Base-by-base conservation (phyloP, 177 flowering plant species). In the Tripterygium wilfordii region DNA sequence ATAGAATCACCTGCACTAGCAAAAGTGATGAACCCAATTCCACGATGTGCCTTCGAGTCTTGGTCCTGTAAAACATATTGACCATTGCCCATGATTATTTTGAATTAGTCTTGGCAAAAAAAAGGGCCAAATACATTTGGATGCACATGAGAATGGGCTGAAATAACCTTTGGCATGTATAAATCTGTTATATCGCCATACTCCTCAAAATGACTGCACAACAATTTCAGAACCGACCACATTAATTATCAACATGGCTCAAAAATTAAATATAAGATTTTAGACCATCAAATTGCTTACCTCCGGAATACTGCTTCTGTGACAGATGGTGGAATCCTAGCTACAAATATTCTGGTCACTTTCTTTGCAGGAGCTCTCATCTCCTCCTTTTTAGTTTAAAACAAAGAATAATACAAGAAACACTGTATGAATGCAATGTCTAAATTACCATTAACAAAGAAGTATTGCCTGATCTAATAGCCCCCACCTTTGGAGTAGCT, bases 161-260 rank as follows among this genome's bases (percentile, higher is more conserved):
- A n/a, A n/a, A n/a, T 57, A 48, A 94, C 99, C 94, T 94, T 94
- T 45, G 99, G 99, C 97, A 94, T 90, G 76, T 90, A 94, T 19
- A 94, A 53, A 67, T 94, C 99, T 32, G 86, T 83, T 53, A 94
- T 90, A 23, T 90, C 96, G 3, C 99, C 97, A 65, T 81, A 94
- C 38, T 64, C 71, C 80, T 94, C 99, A 62, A 94, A 94, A 70
- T 94, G 78, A 61, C 99, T 94, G 90, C 67, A 61, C 32, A 53
- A 30, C 38, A 51, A 22, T n/a, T n/a, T n/a, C n/a, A n/a, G n/a
- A n/a, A n/a, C n/a, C n/a, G n/a, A n/a, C n/a, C n/a, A n/a, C n/a
- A n/a, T n/a, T n/a, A n/a, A n/a, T n/a, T n/a, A n/a, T 1, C 16
- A 8, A 10, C 14, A 45, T 28, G 18, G 3, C 46, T 18, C 17